Base-by-base conservation (phyloP, 2,329 filamentous ascomycete species). In the Aspergillus sp. region DNA sequence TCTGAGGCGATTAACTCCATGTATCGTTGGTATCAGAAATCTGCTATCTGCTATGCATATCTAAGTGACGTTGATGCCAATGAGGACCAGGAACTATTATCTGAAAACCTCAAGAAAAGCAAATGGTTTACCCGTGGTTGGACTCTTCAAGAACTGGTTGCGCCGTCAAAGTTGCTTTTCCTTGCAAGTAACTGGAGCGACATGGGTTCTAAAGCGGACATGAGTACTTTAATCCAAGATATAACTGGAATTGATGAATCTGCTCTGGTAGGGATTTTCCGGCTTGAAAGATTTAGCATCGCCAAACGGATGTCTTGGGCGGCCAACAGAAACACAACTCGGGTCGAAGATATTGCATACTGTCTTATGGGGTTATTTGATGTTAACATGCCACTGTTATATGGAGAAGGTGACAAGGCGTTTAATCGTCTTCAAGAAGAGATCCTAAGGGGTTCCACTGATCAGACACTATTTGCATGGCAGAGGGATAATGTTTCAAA, bases 31-130 rank as follows among this genome's bases (percentile, higher is more conserved):
- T 69, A 69, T 46, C 49, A 51, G 7, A 48, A 61, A 12, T 58
- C 65, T 2, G 47, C 49, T n/a, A 50, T 58, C 6, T 69, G 66
- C 44, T 68, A 67, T 45, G 65, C 56, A 11, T 68, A 55, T 39
- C 50, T 67, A 8, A 44, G 47, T 3, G 60, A 62, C 43, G 58
- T 65, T 12, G 19, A 19, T 19, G 19, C 19, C 2, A 19, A 19
- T 19, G 19, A 19, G 4, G 19, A 19, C 19, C 19, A 19, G 19
- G 19, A 19, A 4, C 19, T 19, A 19, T 19, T 19, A 19, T 19
- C 19, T 19, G 19, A 19, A 19, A 19, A 19, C 19, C 2, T 19
- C 19, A 19, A 19, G 19, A 19, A 19, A 2, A 19, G 19, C 19
- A 19, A 19, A 19, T 19, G 19, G 19, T 19, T 19, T 19, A 19